phyloP scores from a whole-genome alignment of 768 basidiomycete species.

The Russula ochroleuca region DNA sequence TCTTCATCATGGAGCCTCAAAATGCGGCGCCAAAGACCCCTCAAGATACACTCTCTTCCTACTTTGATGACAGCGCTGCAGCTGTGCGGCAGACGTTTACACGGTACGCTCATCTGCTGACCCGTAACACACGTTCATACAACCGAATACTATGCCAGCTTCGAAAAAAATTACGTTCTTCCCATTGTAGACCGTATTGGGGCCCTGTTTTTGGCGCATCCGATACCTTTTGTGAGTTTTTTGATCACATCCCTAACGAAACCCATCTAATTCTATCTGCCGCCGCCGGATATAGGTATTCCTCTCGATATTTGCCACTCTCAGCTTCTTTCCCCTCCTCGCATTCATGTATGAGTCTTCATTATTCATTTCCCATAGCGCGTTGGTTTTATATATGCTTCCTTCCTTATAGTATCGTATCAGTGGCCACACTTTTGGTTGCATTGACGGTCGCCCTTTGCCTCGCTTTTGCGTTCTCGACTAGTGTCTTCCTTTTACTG shows the following conservation, averaged over 20 bases:
- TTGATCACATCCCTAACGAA: neutral
- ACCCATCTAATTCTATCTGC: neutral
- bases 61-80: constrained; percentile 22
- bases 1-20: constrained; percentile 8
- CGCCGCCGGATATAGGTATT: constrained; percentile 11
- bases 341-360: constrained; percentile 21
- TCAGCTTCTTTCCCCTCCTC: constrained; percentile 25
- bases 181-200: constrained; percentile 10
- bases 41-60: constrained; percentile 18
- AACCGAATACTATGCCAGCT: neutral
- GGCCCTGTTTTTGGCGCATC: constrained; percentile 9
- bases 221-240: constrained; percentile 19
- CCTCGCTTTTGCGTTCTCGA: constrained; percentile 21
- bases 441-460: constrained; percentile 17
- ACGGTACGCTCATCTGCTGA: neutral
- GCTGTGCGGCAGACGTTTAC: constrained; percentile 16
- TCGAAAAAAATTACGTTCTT: constrained; percentile 20
- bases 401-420: constrained; percentile 1
- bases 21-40: neutral
- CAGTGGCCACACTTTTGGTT: constrained; percentile 14
- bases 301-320: constrained; percentile 12
- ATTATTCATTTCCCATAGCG: neutral
- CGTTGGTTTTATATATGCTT: neutral
- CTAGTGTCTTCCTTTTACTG: constrained; percentile 15
- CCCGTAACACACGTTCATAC: neutral